These are phyloP conservation scores for Stephania japonica DNA, from an alignment of 164 flowering plant genomes.

Conservation along the genomic window DNA sequence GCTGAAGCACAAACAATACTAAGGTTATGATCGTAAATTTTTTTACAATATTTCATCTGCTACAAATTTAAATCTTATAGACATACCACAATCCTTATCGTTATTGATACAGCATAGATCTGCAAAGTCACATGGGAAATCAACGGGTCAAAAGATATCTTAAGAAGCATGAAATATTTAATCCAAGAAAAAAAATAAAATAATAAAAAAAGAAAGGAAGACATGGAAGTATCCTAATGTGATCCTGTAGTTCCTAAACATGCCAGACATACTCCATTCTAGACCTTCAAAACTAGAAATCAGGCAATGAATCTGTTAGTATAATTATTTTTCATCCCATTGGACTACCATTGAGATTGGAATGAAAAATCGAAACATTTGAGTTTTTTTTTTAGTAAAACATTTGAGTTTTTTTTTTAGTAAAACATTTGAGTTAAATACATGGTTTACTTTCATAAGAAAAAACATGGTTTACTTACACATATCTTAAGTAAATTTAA, in stretches of 20 bases:
- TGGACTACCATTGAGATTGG: background rate
- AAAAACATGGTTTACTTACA: background rate
- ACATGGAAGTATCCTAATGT: background rate
- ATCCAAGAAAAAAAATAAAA: conserved; percentile 1
- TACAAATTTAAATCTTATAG: background rate
- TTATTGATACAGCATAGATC: conserved; percentile 93
- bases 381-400: too few species aligned
- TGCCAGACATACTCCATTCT: background rate
- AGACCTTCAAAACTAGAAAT: background rate
- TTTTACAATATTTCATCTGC: background rate
- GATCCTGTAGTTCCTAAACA: background rate
- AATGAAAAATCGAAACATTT: background rate
- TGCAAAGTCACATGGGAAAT: conserved; percentile 31
- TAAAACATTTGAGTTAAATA: background rate
- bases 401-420: too few species aligned
- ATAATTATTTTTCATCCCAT: background rate
- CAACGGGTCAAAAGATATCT: conserved; percentile 6
- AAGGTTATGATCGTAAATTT: background rate
- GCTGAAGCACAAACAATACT: conserved; percentile 38
- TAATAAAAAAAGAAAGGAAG: background rate
- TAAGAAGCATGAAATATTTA: too few species aligned
- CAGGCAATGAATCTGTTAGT: background rate
- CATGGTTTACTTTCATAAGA: background rate
- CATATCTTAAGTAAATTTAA: background rate
- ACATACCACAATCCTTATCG: conserved; percentile 90